Evolutionary conservation across 2,329 filamentous ascomycete genomes (phyloP).

Genomic region (Colletotrichum eleusines): DNA sequence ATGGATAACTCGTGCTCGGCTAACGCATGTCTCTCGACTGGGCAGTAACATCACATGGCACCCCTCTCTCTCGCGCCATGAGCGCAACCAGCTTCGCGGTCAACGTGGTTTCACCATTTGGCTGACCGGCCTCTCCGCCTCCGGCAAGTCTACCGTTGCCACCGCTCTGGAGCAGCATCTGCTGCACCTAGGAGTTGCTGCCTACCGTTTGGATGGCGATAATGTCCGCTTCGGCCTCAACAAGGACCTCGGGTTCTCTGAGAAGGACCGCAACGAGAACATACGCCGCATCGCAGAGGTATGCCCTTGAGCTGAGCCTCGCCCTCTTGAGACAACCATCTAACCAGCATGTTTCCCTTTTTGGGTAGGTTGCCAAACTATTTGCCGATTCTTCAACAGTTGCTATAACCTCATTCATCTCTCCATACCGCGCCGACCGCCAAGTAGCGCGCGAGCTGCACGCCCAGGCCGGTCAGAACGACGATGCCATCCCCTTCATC

Average conservation of each 20-base stretch:
- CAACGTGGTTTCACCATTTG: conserved; percentile 96
- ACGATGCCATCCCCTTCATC: conserved; percentile 85
- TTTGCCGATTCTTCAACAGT: conserved; percentile 92
- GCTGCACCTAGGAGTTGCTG: conserved; percentile 82
- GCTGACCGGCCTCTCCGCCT: conserved; percentile 96
- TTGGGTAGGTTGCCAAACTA: conserved; percentile 84
- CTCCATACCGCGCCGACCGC: conserved; percentile 90
- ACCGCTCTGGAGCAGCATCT: conserved; percentile 97
- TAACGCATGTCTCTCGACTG: conserved; percentile 1
- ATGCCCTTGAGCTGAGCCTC: conserved; percentile 27
- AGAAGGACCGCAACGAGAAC: conserved; percentile 96
- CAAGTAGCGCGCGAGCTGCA: conserved; percentile 86
- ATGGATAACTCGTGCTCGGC: not conserved
- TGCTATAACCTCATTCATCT: conserved; percentile 96
- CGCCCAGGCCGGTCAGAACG: conserved; percentile 66
- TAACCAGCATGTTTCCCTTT: conserved; percentile 3
- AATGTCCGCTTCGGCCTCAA: conserved; percentile 98
- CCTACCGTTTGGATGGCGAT: conserved; percentile 97
- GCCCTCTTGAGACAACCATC: not conserved
- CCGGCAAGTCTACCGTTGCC: conserved; percentile 96
- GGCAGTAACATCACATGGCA: conserved; percentile 92
- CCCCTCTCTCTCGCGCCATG: conserved; percentile 80
- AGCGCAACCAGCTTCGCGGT: conserved; percentile 80
- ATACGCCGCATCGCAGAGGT: conserved; percentile 94
- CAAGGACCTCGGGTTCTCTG: conserved; percentile 95